Evolutionary conservation across 1,284 basidiomycete species (phyloP).

Genomic region (Polyporus tsugae): DNA sequence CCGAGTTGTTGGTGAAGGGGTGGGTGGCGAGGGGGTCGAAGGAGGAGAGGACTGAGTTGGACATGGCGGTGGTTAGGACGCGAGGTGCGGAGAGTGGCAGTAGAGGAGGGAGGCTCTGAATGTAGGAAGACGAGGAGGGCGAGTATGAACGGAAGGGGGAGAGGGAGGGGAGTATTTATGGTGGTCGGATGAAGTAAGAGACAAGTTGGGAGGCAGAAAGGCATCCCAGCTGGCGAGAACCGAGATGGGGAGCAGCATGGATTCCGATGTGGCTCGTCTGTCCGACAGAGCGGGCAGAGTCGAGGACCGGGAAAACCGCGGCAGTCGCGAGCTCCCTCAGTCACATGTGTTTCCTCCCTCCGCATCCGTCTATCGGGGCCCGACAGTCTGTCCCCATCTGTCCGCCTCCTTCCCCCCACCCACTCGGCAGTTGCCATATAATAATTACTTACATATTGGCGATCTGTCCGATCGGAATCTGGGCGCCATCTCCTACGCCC

Average conservation of each 20-base stretch:
- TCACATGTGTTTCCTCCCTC: constrained; percentile 20
- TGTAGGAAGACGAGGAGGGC: constrained; percentile 4
- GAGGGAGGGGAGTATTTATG: constrained; percentile 26
- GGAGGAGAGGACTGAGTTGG: constrained; percentile 49
- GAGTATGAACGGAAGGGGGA: constrained; percentile 12
- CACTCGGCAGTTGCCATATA: constrained; percentile 13
- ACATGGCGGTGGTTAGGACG: constrained; percentile 37
- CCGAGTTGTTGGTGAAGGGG: constrained; percentile 68
- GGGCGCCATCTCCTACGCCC: constrained; percentile 19
- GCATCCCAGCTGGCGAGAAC: neutral
- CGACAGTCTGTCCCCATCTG: neutral
- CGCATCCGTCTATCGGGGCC: constrained; percentile 7
- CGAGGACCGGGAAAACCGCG: constrained; percentile 29
- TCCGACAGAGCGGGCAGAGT: constrained; percentile 17
- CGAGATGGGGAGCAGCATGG: constrained; percentile 3
- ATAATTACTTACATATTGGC: constrained; percentile 22
- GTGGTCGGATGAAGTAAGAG: constrained; percentile 6
- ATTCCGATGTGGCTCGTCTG: constrained; percentile 18
- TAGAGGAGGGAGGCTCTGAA: constrained; percentile 3
- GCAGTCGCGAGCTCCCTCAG: constrained; percentile 14
- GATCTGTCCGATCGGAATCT: constrained; percentile 27
- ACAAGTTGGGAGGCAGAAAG: constrained; percentile 9
- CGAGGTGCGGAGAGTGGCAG: constrained; percentile 11
- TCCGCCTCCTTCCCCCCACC: constrained; percentile 13
- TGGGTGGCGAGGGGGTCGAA: constrained; percentile 68